Conservation (phyloP, 305 asterid species). For the Fraxinus latifolia region DNA sequence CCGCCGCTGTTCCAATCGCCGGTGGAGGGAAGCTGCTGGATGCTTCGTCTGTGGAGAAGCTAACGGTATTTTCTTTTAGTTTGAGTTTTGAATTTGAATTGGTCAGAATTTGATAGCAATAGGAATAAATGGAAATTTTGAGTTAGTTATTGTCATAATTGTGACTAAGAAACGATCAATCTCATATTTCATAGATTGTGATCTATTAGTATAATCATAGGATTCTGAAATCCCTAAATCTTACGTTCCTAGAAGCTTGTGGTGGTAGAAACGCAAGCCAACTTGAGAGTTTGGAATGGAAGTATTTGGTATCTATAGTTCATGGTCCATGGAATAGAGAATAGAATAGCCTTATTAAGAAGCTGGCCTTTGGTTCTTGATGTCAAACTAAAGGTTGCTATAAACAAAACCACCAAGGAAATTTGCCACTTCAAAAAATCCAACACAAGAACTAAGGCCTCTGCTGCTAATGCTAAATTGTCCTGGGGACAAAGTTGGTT, state of each 20-base stretch:
- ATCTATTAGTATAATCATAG: background rate
- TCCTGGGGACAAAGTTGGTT: background rate
- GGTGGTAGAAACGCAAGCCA: background rate
- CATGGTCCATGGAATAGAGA: background rate
- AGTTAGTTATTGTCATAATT: constrained; percentile 17
- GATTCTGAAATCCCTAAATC: background rate
- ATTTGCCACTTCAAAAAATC: background rate
- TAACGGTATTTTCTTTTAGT: constrained; percentile 46
- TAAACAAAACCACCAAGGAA: background rate
- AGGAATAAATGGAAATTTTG: constrained; percentile 2
- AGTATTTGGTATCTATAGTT: background rate
- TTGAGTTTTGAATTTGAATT: constrained; percentile 2
- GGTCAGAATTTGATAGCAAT: constrained; percentile 6
- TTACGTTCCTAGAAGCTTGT: background rate
- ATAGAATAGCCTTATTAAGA: background rate
- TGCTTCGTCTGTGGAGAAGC: constrained; percentile 42
- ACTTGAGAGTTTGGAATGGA: background rate
- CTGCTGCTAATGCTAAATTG: background rate
- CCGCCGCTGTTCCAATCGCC: constrained; percentile 27
- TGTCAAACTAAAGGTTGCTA: background rate
- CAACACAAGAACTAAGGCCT: background rate
- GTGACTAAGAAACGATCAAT: background rate
- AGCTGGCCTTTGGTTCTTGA: background rate
- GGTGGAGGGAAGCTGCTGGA: constrained; percentile 23
- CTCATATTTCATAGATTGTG: background rate